Evolutionary conservation across 169 alveolate species (phyloP).

Genomic region (Neospora caninum): DNA sequence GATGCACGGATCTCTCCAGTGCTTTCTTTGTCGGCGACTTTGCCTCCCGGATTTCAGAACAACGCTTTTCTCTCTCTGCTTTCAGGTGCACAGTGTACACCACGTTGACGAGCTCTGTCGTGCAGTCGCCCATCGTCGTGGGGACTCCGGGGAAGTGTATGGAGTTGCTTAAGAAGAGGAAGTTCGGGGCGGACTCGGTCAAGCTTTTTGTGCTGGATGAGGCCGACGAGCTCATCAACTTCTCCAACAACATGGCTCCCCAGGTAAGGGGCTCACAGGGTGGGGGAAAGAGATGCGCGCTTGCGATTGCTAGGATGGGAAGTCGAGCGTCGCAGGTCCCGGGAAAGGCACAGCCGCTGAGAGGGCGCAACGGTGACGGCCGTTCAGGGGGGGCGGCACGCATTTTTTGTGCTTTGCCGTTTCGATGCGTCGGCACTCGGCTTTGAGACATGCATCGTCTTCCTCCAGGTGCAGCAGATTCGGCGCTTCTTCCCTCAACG

Average conservation of each 20-base stretch:
- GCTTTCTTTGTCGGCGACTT: no score
- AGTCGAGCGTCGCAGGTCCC: not conserved
- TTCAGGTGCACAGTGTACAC: constrained; percentile 30
- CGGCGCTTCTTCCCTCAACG: constrained; percentile 78
- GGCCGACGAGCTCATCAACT: constrained; percentile 96
- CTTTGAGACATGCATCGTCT: not conserved
- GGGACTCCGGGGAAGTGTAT: constrained; percentile 93
- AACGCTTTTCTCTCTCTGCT: no score
- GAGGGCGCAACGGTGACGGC: no score
- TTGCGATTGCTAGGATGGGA: not conserved
- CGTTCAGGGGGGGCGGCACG: no score
- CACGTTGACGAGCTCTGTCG: constrained; percentile 34
- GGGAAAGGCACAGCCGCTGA: no score
- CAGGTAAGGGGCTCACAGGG: constrained; percentile 78
- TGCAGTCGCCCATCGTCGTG: constrained; percentile 82
- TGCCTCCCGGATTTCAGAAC: no score
- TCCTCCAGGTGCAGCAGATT: constrained; percentile 72
- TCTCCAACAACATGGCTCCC: constrained; percentile 88
- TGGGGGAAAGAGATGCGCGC: not conserved
- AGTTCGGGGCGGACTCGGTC: constrained; percentile 77
- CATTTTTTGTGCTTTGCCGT: not conserved
- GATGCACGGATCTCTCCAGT: no score
- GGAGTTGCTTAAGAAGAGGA: constrained; percentile 92
- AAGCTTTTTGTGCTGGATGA: constrained; percentile 94
- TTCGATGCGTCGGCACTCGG: constrained; percentile 21